These are phyloP conservation scores for Streptanthus diversifolius DNA, from an alignment of 345 rosid species.

Conservation along the genomic window DNA sequence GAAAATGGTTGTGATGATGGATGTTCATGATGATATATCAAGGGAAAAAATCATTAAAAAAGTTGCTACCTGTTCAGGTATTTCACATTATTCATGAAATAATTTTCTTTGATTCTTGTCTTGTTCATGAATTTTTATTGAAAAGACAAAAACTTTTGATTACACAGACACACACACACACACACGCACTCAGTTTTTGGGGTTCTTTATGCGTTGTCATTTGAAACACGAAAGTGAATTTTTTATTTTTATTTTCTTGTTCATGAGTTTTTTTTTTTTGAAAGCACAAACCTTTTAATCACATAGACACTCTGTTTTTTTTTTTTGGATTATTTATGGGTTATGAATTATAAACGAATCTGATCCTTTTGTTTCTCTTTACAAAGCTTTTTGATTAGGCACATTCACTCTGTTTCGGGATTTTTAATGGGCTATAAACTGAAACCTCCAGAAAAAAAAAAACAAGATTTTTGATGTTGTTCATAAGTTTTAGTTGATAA, in stretches of 20 bases:
- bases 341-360: not conserved
- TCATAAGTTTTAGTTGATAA: too few relatives aligned
- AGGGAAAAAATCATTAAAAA: constrained; percentile 52
- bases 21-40: constrained; percentile 45
- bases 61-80: constrained; percentile 53
- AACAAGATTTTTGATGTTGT: not conserved
- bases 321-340: not conserved
- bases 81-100: not conserved
- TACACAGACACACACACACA: not conserved
- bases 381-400: too few relatives aligned
- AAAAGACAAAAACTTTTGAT: not conserved
- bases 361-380: not conserved
- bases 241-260: not conserved
- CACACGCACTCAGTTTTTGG: not conserved
- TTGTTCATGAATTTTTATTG: not conserved
- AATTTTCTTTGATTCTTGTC: not conserved
- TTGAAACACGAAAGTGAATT: not conserved
- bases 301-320: not conserved
- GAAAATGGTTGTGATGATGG: constrained; percentile 63
- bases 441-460: not conserved
- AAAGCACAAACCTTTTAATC: not conserved
- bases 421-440: too few relatives aligned
- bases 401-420: too few relatives aligned
- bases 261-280: not conserved
- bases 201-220: not conserved